Evolutionary conservation across 495 filamentous ascomycete genomes (phyloP).

Genomic region (Trichoderma erinaceum): DNA sequence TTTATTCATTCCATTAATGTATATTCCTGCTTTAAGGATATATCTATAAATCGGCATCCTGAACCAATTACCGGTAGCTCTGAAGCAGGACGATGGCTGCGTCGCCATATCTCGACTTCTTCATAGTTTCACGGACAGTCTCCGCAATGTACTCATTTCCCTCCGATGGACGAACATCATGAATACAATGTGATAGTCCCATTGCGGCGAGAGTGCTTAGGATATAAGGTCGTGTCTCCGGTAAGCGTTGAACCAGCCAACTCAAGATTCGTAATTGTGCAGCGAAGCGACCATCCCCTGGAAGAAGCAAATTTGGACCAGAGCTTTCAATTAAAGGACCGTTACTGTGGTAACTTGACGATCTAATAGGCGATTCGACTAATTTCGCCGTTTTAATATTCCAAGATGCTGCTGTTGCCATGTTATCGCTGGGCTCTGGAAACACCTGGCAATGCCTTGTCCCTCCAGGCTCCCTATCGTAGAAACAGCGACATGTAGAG

Average conservation of each 20-base stretch:
- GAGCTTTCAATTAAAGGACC: not conserved
- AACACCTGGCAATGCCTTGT: not conserved
- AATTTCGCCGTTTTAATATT: not conserved
- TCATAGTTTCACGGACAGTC: not conserved
- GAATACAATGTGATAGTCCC: not conserved
- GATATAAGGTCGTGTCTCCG: not conserved
- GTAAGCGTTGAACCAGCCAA: not conserved
- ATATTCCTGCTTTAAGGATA: too few relatives aligned
- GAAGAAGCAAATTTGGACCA: not conserved
- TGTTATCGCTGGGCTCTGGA: not conserved
- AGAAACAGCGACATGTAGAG: slow-evolving; percentile 12
- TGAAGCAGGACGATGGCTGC: not conserved
- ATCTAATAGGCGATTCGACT: not conserved
- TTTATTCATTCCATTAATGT: too few relatives aligned
- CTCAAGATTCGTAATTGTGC: not conserved
- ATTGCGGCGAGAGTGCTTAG: not conserved
- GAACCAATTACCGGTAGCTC: not conserved
- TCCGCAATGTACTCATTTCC: not conserved
- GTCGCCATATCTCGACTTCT: not conserved
- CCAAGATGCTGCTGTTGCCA: not conserved
- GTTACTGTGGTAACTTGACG: not conserved
- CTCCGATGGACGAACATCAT: not conserved
- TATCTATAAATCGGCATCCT: too few relatives aligned
- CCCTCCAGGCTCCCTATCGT: not conserved
- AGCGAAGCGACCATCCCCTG: not conserved